Evolutionary conservation across 148 eudicot genomes (phyloP), one percentile per base, ranked within the genome.

Genomic region (Polygonum maritimum): DNA sequence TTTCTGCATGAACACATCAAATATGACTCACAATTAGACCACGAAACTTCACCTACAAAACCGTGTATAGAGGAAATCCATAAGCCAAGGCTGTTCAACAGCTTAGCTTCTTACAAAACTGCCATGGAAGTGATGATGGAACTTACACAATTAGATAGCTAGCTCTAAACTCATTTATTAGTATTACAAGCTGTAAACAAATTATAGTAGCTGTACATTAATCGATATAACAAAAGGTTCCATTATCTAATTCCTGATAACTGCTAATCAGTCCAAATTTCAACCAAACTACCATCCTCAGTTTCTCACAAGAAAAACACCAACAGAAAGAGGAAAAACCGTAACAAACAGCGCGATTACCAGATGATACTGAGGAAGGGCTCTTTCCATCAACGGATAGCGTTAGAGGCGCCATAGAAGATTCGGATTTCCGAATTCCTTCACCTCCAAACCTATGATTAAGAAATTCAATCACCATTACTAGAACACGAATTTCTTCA

Each of bases 391-490:
- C 84, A 78, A 84, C 80, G 49, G 89, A 82, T 69, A 88, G 71
- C 19, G 93, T 82, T 75, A 89, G 55, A 48, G 93, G 91, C 44
- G 83, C 89, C 91, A 89, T 89, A 26, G 38, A 13, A 62, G 2
- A 26, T 11, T 12, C 16, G 36, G 21, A 62, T 62, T 62, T 62
- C 69, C 12, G 69, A 62, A 26, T 31, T 62, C 38, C 11, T 62
- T 62, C 69, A 26, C 69, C 69, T 62, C 12, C 38, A 31, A 31
- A 8, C 8, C 55, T 31, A 22, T 7, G 12, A 26, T 62, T 62
- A 62, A 62, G 69, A 62, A 31, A 26, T 62, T 3, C 16, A 62
- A 62, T 62, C 3, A 22, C 13, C 36, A 12, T 6, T 5, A 9
- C 9, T 26, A 26, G 31, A 26, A 26, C 31, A 26, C 31, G 31